phyloP scores from a whole-genome alignment of 768 basidiomycete genomes.

The Tulasnella sp. region DNA sequence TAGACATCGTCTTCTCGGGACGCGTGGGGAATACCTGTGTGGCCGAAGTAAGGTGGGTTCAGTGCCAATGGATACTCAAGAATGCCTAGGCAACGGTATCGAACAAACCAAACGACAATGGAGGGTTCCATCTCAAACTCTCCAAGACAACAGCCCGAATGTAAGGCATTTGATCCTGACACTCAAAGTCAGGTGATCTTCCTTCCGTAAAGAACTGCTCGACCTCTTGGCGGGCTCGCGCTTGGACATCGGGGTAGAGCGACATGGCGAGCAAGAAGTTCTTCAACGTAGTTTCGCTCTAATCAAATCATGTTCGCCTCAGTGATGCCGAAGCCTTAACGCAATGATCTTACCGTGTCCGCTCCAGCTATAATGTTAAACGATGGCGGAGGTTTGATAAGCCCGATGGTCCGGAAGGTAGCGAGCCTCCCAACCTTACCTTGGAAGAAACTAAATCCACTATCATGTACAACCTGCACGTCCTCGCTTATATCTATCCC shows the following conservation, averaged over 20 bases:
- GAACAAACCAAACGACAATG: not conserved
- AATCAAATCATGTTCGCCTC: not conserved
- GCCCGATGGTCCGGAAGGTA: not conserved
- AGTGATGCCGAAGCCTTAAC: not conserved
- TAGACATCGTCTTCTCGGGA: conserved; percentile 32
- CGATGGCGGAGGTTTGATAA: not conserved
- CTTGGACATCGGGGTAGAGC: conserved; percentile 28
- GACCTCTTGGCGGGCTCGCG: conserved; percentile 16
- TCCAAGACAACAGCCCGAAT: conserved; percentile 22
- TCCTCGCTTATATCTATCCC: not conserved
- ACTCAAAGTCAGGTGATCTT: conserved; percentile 16
- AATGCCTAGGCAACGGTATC: not conserved
- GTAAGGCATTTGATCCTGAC: conserved; percentile 21
- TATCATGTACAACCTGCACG: not conserved
- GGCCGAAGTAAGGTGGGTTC: not conserved
- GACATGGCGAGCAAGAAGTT: conserved; percentile 36
- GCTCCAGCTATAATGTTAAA: not conserved
- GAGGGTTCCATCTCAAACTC: conserved; percentile 14
- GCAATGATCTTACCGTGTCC: not conserved
- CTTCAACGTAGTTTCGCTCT: not conserved
- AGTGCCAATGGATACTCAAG: not conserved
- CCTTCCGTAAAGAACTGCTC: conserved; percentile 17
- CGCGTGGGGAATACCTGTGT: conserved; percentile 6
- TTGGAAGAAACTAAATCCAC: not conserved
- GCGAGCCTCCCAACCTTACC: not conserved